Base-by-base conservation (phyloP, 2,329 filamentous ascomycete genomes). In the Aurifilum marmelostoma region DNA sequence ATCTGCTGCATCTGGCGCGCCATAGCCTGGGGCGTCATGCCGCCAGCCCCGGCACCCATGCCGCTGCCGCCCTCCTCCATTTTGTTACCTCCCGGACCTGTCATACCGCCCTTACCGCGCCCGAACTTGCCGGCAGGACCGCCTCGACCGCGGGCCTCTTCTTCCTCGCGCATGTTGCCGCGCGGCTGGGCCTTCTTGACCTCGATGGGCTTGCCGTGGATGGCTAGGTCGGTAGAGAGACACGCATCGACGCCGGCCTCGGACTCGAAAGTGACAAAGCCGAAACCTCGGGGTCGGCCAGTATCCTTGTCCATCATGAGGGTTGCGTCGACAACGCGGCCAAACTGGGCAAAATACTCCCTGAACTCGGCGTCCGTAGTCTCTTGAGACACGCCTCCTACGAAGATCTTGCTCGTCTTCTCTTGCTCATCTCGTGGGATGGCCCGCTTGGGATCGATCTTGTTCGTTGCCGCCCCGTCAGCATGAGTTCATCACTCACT, bases 231-330 rank as follows among this genome's bases (percentile, higher is more conserved):
- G 29, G 90, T 88, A 67, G 91, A 89, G 58, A 99, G 88, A 71
- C 94, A 97, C 43, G 92, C 92, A 73, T 99, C 96, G 59, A 99
- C 96, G 24, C 96, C 96, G 21, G 93, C 90, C 76, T 99, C 96
- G 73, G 91, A 97, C 80, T 99, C 96, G 75, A 99, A 99, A 0
- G 96, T 99, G 66, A 99, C 96, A 79, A 99, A 99, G 18, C 96
- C 96, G 76, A 99, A 99, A 1, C 96, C 96, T 77, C 96, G 88
- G 2, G 96, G 96, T 54, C 96, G 89, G n/a, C 96, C 96, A 0
- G 96, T 99, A 79, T 99, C 96, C 81, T 99, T 99, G 79, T 99
- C 96, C 90, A 99, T 99, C 96, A 99, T 99, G 2, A 99, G 88
- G 0, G 96, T 99, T 1, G 96, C 96, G 81, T 99, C 96, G 52